These are phyloP conservation scores for Penicillium sp. DNA, from an alignment of 2,329 filamentous ascomycete species.

Conservation along the genomic window DNA sequence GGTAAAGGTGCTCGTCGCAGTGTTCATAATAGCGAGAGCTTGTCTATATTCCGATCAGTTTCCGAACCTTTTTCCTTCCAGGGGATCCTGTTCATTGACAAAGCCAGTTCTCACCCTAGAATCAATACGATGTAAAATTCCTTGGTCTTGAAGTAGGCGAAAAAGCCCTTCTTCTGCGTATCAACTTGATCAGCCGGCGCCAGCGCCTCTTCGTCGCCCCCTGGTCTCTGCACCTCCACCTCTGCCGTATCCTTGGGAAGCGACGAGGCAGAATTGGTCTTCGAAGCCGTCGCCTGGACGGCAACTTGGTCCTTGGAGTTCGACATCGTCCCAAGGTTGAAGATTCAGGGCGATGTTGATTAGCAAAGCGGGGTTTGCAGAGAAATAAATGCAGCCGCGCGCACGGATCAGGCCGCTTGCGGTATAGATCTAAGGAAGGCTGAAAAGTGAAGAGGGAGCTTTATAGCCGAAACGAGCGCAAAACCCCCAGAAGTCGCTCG, in stretches of 20 bases:
- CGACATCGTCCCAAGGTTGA: slow-evolving; percentile 25
- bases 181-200: slow-evolving; percentile 40
- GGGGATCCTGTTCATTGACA: background rate
- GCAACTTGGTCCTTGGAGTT: slow-evolving; percentile 26
- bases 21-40: slow-evolving; percentile 84
- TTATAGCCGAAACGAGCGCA: slow-evolving; percentile 53
- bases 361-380: slow-evolving; percentile 6
- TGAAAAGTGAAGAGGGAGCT: slow-evolving; percentile 40
- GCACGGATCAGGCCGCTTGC: slow-evolving; percentile 4
- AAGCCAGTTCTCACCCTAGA: slow-evolving; percentile 59
- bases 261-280: slow-evolving; percentile 10
- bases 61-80: background rate
- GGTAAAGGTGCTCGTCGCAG: slow-evolving; percentile 87
- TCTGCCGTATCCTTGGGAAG: slow-evolving; percentile 20
- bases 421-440: background rate
- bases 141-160: slow-evolving; percentile 73
- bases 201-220: slow-evolving; percentile 13
- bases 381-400: background rate
- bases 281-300: slow-evolving; percentile 19
- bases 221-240: slow-evolving; percentile 13
- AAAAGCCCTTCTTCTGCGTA: slow-evolving; percentile 49
- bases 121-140: slow-evolving; percentile 85
- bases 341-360: background rate
- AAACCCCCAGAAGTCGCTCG: slow-evolving; percentile 60
- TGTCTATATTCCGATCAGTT: slow-evolving; percentile 53